Percentiles rank a stretch among this genome's conserved stretches.
These are phyloP conservation scores for Pichia cactophila DNA, from an alignment of 1,139 yeast species.

Conservation along the genomic window DNA sequence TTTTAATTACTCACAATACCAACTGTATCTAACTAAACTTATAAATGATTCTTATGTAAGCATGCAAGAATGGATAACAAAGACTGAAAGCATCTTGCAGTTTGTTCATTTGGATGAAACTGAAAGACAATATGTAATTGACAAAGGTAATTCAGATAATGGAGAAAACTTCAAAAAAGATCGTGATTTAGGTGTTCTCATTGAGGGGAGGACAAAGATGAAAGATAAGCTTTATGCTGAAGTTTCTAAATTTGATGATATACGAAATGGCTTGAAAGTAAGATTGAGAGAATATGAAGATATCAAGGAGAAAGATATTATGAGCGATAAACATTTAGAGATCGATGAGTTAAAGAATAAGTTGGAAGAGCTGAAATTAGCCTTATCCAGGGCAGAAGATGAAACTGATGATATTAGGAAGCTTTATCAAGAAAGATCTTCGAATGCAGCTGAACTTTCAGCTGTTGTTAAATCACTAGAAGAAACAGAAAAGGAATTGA, in stretches of 20 bases:
- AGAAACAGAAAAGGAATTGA: constrained; percentile 28
- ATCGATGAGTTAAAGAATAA: constrained; percentile 31
- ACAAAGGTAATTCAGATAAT: constrained; percentile 38
- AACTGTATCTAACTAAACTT: constrained; percentile 17
- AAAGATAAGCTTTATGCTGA: constrained; percentile 38
- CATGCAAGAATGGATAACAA: constrained; percentile 29
- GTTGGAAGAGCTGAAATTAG: constrained; percentile 29
- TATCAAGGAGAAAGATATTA: neutral
- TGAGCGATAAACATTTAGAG: constrained; percentile 19
- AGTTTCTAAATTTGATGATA: constrained; percentile 9
- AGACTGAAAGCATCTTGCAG: constrained; percentile 27
- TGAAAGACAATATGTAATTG: constrained; percentile 42
- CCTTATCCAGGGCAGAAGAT: constrained; percentile 26
- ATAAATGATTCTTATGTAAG: constrained; percentile 16
- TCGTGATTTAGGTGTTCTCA: constrained; percentile 43
- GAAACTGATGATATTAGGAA: constrained; percentile 38
- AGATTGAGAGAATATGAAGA: constrained; percentile 15
- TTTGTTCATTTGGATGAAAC: constrained; percentile 39
- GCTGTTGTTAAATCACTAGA: constrained; percentile 29
- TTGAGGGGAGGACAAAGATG: constrained; percentile 41
- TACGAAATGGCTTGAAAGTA: constrained; percentile 15
- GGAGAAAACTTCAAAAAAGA: constrained; percentile 42
- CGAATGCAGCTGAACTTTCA: constrained; percentile 49
- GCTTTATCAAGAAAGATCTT: constrained; percentile 46
- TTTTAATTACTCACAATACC: constrained; percentile 21